Conservation (phyloP, 2,329 filamentous ascomycete species). For the Aspergillus luchuensis region DNA sequence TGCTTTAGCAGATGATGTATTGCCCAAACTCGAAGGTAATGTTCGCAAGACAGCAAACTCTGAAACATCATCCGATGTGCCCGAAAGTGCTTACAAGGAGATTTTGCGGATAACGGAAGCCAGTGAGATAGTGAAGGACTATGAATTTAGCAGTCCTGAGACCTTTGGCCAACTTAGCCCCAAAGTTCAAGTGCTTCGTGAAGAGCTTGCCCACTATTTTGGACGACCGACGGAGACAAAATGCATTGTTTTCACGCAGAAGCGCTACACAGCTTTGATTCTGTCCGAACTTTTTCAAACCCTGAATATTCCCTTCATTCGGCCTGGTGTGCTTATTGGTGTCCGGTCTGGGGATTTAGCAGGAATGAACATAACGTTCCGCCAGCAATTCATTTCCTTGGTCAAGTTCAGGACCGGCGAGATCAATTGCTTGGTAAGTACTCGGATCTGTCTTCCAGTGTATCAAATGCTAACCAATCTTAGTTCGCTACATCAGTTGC, state of each 20-base stretch:
- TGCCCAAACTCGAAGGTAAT: slow-evolving; percentile 62
- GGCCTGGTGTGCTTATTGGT: slow-evolving; percentile 66
- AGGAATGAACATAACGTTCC: slow-evolving; percentile 67
- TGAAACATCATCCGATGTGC: slow-evolving; percentile 1
- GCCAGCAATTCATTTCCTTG: slow-evolving; percentile 73
- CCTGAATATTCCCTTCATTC: slow-evolving; percentile 62
- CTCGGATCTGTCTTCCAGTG: neutral
- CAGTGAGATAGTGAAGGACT: slow-evolving; percentile 55
- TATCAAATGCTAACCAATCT: slow-evolving; percentile 13
- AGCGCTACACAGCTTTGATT: slow-evolving; percentile 74
- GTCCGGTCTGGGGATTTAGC: slow-evolving; percentile 53
- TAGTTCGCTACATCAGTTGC: slow-evolving; percentile 65
- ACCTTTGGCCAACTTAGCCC: slow-evolving; percentile 60
- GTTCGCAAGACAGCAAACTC: slow-evolving; percentile 21
- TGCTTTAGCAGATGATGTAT: slow-evolving; percentile 64
- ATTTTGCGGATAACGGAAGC: slow-evolving; percentile 62
- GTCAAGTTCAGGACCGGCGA: slow-evolving; percentile 62
- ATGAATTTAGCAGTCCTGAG: slow-evolving; percentile 49
- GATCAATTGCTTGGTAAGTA: slow-evolving; percentile 56
- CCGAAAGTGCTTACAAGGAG: slow-evolving; percentile 54
- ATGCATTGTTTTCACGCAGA: slow-evolving; percentile 86
- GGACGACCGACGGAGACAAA: slow-evolving; percentile 58
- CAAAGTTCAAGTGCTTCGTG: slow-evolving; percentile 68
- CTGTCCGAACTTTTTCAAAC: slow-evolving; percentile 67
- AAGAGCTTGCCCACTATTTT: slow-evolving; percentile 66